These are phyloP conservation scores for Microdochium paspali DNA, from an alignment of 2,329 filamentous ascomycete genomes.

Conservation along the genomic window DNA sequence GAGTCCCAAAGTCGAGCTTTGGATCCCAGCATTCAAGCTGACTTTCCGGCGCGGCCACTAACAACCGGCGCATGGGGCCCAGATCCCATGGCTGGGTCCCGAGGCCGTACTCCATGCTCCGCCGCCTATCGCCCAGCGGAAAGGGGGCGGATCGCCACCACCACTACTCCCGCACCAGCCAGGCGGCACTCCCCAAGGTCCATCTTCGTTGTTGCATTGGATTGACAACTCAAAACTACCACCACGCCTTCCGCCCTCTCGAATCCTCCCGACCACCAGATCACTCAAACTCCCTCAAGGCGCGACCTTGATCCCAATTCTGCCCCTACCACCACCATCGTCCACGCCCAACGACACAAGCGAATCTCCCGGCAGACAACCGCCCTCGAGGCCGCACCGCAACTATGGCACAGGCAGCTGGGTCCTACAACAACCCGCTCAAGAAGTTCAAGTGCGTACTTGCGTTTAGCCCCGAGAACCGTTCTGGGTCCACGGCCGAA, in stretches of 20 bases:
- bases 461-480: no score
- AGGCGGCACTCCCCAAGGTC: no score
- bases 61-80: no score
- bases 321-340: slow-evolving; percentile 1
- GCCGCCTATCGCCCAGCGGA: neutral
- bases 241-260: no score
- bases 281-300: no score
- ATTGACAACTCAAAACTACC: neutral
- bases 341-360: slow-evolving; percentile 3
- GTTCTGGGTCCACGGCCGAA: no score
- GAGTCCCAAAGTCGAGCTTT: no score
- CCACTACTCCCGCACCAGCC: slow-evolving; percentile 47
- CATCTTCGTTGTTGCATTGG: neutral
- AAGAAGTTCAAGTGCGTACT: slow-evolving; percentile 95
- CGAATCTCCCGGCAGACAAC: slow-evolving; percentile 9
- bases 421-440: slow-evolving; percentile 95
- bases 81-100: neutral
- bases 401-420: slow-evolving; percentile 72
- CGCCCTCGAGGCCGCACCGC: slow-evolving; percentile 9
- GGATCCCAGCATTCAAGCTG: no score
- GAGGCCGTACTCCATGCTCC: neutral
- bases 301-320: neutral
- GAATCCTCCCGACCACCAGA: no score
- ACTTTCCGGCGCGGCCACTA: no score
- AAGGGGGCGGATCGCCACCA: slow-evolving; percentile 11